phyloP scores from a whole-genome alignment of 345 rosid species.

The Camelina hispida region DNA sequence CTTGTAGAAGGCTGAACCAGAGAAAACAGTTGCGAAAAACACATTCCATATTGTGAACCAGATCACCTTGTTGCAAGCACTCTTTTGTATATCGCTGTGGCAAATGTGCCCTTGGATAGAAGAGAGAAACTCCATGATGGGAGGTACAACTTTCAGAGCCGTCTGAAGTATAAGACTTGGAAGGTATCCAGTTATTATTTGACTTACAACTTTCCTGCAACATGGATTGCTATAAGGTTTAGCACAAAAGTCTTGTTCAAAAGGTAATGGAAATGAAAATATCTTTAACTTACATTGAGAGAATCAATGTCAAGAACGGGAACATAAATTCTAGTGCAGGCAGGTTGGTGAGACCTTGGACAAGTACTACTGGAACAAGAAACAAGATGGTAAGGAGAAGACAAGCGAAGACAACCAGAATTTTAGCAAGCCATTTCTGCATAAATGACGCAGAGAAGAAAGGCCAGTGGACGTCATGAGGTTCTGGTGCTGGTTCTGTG shows the following conservation, averaged over 20 bases:
- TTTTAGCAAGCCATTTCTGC: slow-evolving; percentile 80
- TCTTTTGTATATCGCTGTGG: slow-evolving; percentile 79
- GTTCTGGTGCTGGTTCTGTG: slow-evolving; percentile 88
- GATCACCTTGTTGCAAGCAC: slow-evolving; percentile 92
- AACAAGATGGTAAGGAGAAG: slow-evolving; percentile 79
- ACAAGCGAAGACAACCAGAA: slow-evolving; percentile 68
- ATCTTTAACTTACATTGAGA: slow-evolving; percentile 64
- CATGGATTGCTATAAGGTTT: slow-evolving; percentile 27
- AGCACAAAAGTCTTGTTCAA: slow-evolving; percentile 8
- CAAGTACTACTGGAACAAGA: slow-evolving; percentile 87
- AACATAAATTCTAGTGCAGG: slow-evolving; percentile 70
- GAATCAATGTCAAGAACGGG: slow-evolving; percentile 79
- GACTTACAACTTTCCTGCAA: slow-evolving; percentile 79
- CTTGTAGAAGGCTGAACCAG: slow-evolving; percentile 76
- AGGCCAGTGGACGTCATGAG: slow-evolving; percentile 93
- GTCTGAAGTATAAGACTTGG: slow-evolving; percentile 89
- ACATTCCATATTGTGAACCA: slow-evolving; percentile 97
- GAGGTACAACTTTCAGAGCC: slow-evolving; percentile 83
- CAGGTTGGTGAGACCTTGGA: slow-evolving; percentile 95
- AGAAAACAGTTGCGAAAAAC: slow-evolving; percentile 91
- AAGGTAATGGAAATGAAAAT: not conserved
- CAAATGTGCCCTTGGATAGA: slow-evolving; percentile 91
- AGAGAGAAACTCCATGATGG: slow-evolving; percentile 90
- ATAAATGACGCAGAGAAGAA: slow-evolving; percentile 88
- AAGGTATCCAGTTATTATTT: slow-evolving; percentile 88